Percentiles rank a stretch among this genome's conserved stretches.
These are phyloP conservation scores for Cladosporium sp. DNA, from an alignment of 2,329 filamentous ascomycete species.

Conservation along the genomic window DNA sequence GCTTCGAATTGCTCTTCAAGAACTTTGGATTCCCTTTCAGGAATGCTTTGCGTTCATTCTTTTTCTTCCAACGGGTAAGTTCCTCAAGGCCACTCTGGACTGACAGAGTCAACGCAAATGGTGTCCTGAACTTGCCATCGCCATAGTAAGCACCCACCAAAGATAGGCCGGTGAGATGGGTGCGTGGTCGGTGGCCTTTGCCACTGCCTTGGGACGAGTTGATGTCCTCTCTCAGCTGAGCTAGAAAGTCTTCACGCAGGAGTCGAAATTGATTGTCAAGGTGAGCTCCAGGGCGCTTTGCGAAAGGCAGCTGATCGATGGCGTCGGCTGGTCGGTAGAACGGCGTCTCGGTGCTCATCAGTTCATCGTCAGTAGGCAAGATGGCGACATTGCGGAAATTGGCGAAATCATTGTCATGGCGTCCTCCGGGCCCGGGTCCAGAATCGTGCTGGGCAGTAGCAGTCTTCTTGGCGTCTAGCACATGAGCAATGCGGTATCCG, in stretches of 20 bases:
- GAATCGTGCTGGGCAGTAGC: conserved; percentile 21
- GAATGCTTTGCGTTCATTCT: conserved; percentile 46
- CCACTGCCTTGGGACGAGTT: conserved; percentile 53
- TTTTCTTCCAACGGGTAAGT: conserved; percentile 24
- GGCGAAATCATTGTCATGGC: conserved; percentile 71
- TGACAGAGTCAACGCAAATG: conserved; percentile 16
- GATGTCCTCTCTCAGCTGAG: conserved; percentile 63
- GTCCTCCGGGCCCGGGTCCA: conserved; percentile 64
- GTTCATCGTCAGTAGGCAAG: conserved; percentile 66
- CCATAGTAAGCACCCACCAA: conserved; percentile 29
- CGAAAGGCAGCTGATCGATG: conserved; percentile 43
- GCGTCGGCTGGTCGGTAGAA: conserved; percentile 59
- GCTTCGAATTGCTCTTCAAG: conserved; percentile 41
- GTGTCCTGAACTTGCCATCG: conserved; percentile 44
- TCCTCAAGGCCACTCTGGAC: conserved; percentile 12
- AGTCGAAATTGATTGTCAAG: conserved; percentile 72
- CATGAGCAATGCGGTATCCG: conserved; percentile 46
- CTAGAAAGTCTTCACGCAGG: conserved; percentile 69
- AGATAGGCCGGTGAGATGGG: conserved; percentile 43
- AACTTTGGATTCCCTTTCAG: conserved; percentile 52
- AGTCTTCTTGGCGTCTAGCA: conserved; percentile 30
- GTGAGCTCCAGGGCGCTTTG: conserved; percentile 46
- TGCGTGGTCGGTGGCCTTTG: conserved; percentile 40
- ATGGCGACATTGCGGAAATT: conserved; percentile 64
- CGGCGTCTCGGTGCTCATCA: conserved; percentile 52